A percentile compares a stretch with the other conserved stretches of the same genome.
These are phyloP conservation scores for Macadamia integrifolia DNA, from an alignment of 164 flowering plant species.

Conservation along the genomic window DNA sequence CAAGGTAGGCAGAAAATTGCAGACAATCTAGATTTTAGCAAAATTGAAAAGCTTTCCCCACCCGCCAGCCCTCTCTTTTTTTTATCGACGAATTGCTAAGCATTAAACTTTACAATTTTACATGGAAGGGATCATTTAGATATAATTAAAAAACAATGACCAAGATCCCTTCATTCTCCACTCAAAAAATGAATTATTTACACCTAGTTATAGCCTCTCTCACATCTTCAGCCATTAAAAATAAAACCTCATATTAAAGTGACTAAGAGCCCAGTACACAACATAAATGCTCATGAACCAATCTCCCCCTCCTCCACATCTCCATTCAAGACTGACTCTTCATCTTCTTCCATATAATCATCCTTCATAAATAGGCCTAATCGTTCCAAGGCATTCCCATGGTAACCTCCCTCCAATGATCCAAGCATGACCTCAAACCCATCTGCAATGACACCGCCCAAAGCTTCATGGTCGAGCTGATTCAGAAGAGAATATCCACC, in stretches of 20 bases:
- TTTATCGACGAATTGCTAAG: too few relatives aligned
- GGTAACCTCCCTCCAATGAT: neutral
- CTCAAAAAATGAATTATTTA: neutral
- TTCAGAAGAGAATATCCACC: constrained; percentile 16
- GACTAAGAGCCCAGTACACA: neutral
- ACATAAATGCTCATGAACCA: constrained; percentile 1
- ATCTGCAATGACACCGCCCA: neutral
- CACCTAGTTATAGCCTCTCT: neutral
- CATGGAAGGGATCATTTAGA: too few relatives aligned
- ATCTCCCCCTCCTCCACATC: constrained; percentile 62
- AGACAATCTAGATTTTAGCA: too few relatives aligned
- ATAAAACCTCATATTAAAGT: neutral
- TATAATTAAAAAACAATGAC: too few relatives aligned
- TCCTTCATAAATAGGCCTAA: constrained; percentile 33
- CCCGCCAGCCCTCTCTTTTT: too few relatives aligned
- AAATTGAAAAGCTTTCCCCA: too few relatives aligned
- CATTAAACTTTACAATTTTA: too few relatives aligned
- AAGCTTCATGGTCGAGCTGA: constrained; percentile 6
- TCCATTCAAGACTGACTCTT: constrained; percentile 15
- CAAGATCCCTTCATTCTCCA: neutral
- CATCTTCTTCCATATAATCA: constrained; percentile 33
- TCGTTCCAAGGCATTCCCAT: constrained; percentile 21
- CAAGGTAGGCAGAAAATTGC: too few relatives aligned
- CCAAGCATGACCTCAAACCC: neutral
- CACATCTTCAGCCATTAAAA: neutral